phyloP scores from a whole-genome alignment of 192 early-diverging fungal species.

The Coemansia sp. region DNA sequence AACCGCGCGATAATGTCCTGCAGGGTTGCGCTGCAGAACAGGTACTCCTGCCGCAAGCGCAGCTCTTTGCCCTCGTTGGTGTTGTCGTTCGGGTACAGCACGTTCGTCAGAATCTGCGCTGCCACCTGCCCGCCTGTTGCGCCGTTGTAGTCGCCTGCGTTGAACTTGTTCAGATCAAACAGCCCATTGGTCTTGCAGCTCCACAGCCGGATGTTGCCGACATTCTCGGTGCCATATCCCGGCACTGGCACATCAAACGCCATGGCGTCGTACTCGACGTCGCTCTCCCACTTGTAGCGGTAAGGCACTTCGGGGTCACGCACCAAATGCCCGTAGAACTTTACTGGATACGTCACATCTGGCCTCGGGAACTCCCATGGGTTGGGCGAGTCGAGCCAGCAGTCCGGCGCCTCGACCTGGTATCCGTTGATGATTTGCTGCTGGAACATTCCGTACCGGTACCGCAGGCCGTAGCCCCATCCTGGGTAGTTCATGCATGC shows the following conservation, averaged over 20 bases:
- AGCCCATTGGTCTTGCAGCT: slow-evolving; percentile 84
- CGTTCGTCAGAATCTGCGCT: slow-evolving; percentile 92
- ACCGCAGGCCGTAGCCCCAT: slow-evolving; percentile 97
- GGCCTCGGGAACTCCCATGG: slow-evolving; percentile 96
- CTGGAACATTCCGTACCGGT: slow-evolving; percentile 99
- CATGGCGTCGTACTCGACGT: slow-evolving; percentile 83
- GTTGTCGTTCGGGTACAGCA: slow-evolving; percentile 98
- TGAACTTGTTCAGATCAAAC: slow-evolving; percentile 87
- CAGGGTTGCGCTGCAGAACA: slow-evolving; percentile 90
- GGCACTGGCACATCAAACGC: slow-evolving; percentile 98
- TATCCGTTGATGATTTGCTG: slow-evolving; percentile 95
- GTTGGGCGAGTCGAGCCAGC: slow-evolving; percentile 96
- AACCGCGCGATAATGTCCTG: slow-evolving; percentile 90
- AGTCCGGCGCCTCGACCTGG: slow-evolving; percentile 93
- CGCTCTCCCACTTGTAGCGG: slow-evolving; percentile 83
- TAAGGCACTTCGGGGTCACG: slow-evolving; percentile 68
- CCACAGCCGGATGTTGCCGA: slow-evolving; percentile 98
- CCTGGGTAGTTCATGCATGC: slow-evolving; percentile 92
- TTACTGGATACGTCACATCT: slow-evolving; percentile 86
- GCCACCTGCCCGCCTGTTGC: slow-evolving; percentile 88
- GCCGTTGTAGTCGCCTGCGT: slow-evolving; percentile 89
- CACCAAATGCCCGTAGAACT: slow-evolving; percentile 86
- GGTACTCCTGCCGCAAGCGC: slow-evolving; percentile 97
- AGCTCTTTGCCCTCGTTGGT: slow-evolving; percentile 95
- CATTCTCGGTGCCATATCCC: slow-evolving; percentile 90